Evolutionary conservation across 1,284 basidiomycete genomes (phyloP).

Genomic region (Pisolithus thermaeus): DNA sequence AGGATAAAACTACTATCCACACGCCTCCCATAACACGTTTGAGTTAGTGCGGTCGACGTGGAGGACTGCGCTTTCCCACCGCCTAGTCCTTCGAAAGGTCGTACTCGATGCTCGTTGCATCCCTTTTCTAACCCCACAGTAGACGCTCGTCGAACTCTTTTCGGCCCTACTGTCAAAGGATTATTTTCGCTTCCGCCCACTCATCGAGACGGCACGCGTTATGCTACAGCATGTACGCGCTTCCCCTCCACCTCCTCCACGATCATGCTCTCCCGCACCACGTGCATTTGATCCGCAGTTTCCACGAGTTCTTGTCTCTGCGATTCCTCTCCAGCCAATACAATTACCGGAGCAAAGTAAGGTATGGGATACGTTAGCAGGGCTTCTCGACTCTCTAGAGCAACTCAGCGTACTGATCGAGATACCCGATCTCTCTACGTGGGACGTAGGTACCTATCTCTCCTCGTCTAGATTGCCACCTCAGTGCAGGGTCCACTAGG

Average conservation of each 20-base stretch:
- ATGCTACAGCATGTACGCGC: conserved; percentile 16
- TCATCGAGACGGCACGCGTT: conserved; percentile 17
- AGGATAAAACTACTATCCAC: not conserved
- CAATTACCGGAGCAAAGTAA: conserved; percentile 43
- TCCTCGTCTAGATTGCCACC: not conserved
- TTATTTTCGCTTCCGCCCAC: conserved; percentile 14
- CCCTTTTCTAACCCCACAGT: conserved; percentile 3
- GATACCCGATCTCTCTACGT: conserved; percentile 43
- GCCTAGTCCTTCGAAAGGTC: conserved; percentile 58
- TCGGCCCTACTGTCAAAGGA: conserved; percentile 26
- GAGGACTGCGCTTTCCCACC: conserved; percentile 45
- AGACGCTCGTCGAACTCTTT: conserved; percentile 44
- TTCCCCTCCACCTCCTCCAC: conserved; percentile 29
- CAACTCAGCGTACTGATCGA: conserved; percentile 45
- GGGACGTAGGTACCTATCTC: conserved; percentile 46
- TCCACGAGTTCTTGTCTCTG: conserved; percentile 62
- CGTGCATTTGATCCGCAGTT: conserved; percentile 68
- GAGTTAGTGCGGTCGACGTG: conserved; percentile 35
- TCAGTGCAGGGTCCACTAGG: conserved; percentile 28
- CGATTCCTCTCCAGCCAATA: conserved; percentile 66
- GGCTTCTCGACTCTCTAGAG: conserved; percentile 51
- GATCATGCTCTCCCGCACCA: conserved; percentile 42
- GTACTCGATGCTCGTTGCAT: conserved; percentile 1
- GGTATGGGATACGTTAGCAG: conserved; percentile 49
- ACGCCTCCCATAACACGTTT: conserved; percentile 2